Base-by-base conservation (phyloP, 2,329 filamentous ascomycete genomes). In the Truncatella angustata region DNA sequence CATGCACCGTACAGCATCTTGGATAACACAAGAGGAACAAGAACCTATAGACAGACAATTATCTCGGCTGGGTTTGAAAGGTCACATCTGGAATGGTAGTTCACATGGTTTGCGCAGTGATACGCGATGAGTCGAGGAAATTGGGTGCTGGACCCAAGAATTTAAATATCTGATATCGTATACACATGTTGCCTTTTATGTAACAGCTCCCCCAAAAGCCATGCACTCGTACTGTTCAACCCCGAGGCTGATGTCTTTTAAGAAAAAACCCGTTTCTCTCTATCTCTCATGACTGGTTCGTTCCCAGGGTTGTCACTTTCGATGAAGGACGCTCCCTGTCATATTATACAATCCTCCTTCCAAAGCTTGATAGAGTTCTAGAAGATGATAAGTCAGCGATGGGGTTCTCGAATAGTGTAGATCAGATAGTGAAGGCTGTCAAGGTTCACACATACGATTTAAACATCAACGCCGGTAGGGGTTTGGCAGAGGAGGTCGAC, bases 401-500 rank as follows among this genome's bases (percentile, higher is more conserved):
- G n/a, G n/a, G n/a, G n/a, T n/a, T n/a, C n/a, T n/a, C n/a, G n/a
- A n/a, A n/a, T n/a, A n/a, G n/a, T n/a, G n/a, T n/a, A n/a, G n/a
- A n/a, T n/a, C n/a, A n/a, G n/a, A n/a, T n/a, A n/a, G n/a, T n/a
- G n/a, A n/a, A n/a, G n/a, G n/a, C n/a, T n/a, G n/a, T n/a, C n/a
- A n/a, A n/a, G n/a, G n/a, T n/a, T n/a, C n/a, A n/a, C n/a, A n/a
- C n/a, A n/a, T n/a, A n/a, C 28, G 28, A 50, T 50, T 50, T 51
- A 51, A 12, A 44, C 49, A 12, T 14, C 23, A 30, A 51, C 49
- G 18, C 49, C 49, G n/a, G 49, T 36, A 28, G 49, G 49, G 30
- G 49, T 51, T 39, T 51, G 16, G 49, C 49, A 51, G 24, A 51
- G 49, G 28, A 44, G 23, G 7, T 45, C 49, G 58, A 66, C 62